Conservation (phyloP, 1,139 yeast species). For the Yamadazyma dendronema region DNA sequence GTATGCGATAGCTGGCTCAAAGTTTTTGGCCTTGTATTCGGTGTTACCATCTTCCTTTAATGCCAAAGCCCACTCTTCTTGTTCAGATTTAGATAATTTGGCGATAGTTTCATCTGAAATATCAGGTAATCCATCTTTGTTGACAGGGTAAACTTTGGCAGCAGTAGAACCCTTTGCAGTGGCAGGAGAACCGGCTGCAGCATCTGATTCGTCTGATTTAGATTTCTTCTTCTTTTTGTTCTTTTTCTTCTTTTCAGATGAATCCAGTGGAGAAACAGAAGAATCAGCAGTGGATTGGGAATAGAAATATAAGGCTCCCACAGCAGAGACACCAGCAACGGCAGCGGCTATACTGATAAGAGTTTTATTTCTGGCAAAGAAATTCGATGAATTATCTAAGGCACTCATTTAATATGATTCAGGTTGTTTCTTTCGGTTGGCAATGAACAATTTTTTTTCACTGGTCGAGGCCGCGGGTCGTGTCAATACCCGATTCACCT, state of each 20-base stretch:
- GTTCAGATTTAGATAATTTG: slow-evolving; percentile 50
- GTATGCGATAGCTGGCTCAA: slow-evolving; percentile 68
- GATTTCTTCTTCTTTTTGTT: slow-evolving; percentile 34
- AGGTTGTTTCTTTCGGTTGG: slow-evolving; percentile 2
- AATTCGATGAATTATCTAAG: slow-evolving; percentile 22
- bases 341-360: slow-evolving; percentile 62
- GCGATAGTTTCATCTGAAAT: slow-evolving; percentile 47
- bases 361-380: slow-evolving; percentile 56
- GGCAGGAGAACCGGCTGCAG: background rate
- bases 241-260: slow-evolving; percentile 29
- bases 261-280: slow-evolving; percentile 22
- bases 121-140: slow-evolving; percentile 55
- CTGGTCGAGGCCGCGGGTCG: slow-evolving; percentile 7
- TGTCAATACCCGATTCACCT: no score
- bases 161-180: slow-evolving; percentile 5
- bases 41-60: slow-evolving; percentile 90
- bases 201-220: slow-evolving; percentile 17
- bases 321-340: slow-evolving; percentile 60
- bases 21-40: slow-evolving; percentile 69
- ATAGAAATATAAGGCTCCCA: slow-evolving; percentile 34
- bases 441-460: slow-evolving; percentile 8
- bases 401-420: slow-evolving; percentile 10
- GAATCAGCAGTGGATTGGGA: slow-evolving; percentile 3
- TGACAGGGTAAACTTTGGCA: slow-evolving; percentile 43
- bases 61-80: slow-evolving; percentile 67